Conservation (phyloP, 164 flowering plant species). For the Protea cynaroides region DNA sequence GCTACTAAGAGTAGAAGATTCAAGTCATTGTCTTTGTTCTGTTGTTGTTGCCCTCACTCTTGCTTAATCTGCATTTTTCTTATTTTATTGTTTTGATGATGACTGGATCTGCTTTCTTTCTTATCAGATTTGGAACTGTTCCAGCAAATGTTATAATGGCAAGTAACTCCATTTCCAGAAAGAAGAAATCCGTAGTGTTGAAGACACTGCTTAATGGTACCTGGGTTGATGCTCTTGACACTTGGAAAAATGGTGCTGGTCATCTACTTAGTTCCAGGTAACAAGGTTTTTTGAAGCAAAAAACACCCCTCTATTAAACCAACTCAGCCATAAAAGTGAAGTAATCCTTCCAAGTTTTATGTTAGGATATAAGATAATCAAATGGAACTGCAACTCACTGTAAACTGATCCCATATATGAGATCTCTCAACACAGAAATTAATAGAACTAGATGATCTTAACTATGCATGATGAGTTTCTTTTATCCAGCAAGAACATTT, state of each 20-base stretch:
- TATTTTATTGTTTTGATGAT: neutral
- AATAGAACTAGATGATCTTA: neutral
- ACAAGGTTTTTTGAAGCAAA: neutral
- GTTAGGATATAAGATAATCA: too few relatives aligned
- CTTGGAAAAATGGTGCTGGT: conserved; percentile 11
- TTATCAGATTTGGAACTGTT: conserved; percentile 28
- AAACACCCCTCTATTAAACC: neutral
- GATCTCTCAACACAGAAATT: neutral
- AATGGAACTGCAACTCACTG: neutral
- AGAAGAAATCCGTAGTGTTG: conserved; percentile 18
- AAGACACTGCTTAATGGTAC: conserved; percentile 22
- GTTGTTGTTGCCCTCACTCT: neutral
- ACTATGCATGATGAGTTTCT: neutral
- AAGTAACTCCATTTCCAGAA: conserved; percentile 21
- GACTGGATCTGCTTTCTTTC: neutral
- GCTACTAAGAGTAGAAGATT: neutral
- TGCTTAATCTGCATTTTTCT: neutral
- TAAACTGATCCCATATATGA: neutral
- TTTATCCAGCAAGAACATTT: neutral
- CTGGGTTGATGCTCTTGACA: conserved; percentile 16
- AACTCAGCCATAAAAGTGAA: neutral
- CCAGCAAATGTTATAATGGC: conserved; percentile 36
- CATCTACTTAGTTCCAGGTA: conserved; percentile 30
- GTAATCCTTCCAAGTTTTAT: neutral
- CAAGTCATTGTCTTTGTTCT: neutral